phyloP scores from a whole-genome alignment of 345 rosid genomes.

The Punica granatum region DNA sequence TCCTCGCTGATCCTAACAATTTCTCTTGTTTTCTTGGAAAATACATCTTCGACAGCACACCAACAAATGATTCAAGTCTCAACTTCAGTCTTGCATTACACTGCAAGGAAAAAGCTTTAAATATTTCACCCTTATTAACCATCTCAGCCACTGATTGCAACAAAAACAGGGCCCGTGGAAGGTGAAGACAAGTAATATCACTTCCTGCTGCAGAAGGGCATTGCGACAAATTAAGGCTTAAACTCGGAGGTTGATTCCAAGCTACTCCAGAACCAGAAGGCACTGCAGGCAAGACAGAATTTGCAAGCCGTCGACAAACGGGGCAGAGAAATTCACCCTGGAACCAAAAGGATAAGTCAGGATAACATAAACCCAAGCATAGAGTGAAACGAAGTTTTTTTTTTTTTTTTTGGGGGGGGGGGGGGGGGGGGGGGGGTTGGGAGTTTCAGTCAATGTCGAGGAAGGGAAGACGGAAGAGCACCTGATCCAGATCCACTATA shows the following conservation, averaged over 20 bases:
- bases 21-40: conserved; percentile 35
- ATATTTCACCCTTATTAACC: conserved; percentile 36
- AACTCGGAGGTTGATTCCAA: conserved; percentile 37
- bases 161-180: conserved; percentile 55
- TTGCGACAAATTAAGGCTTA: conserved; percentile 15
- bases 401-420: too few relatives aligned
- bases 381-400: neutral
- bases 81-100: conserved; percentile 30
- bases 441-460: too few relatives aligned
- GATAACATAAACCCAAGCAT: neutral
- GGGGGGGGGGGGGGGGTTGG: too few relatives aligned
- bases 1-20: conserved; percentile 30
- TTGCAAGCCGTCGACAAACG: conserved; percentile 82
- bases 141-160: conserved; percentile 50
- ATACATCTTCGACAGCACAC: conserved; percentile 47
- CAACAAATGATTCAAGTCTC: conserved; percentile 47
- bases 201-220: conserved; percentile 20
- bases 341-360: conserved; percentile 15
- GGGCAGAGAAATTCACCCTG: conserved; percentile 99
- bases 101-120: conserved; percentile 34
- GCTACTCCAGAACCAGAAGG: conserved; percentile 38
- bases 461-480: too few relatives aligned
- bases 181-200: conserved; percentile 28
- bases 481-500: conserved; percentile 77
- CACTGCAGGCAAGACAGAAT: conserved; percentile 67